These are phyloP conservation scores for Arabidopsis thaliana DNA, from an alignment of 345 rosid species.

Conservation along the genomic window DNA sequence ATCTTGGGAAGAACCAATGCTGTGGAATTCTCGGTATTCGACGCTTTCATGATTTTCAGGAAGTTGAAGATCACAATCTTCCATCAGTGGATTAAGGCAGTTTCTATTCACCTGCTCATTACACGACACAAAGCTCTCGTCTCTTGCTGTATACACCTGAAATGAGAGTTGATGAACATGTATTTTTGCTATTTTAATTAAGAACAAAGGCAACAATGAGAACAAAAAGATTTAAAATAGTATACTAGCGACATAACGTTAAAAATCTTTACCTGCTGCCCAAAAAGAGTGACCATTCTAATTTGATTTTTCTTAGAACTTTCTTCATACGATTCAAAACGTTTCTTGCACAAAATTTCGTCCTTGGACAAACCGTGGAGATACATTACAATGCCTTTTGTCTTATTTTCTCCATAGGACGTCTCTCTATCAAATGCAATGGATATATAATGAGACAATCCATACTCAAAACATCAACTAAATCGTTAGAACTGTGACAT, in stretches of 20 bases:
- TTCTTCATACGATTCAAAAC: conserved; percentile 22
- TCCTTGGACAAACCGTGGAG: background rate
- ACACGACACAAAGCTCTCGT: background rate
- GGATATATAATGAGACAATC: background rate
- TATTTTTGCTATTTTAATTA: background rate
- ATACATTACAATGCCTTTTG: conserved; percentile 10
- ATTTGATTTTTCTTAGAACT: conserved; percentile 4
- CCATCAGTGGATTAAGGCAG: background rate
- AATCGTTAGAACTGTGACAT: conserved; percentile 1
- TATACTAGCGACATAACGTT: background rate
- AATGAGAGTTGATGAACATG: background rate
- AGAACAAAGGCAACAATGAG: background rate
- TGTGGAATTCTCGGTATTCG: background rate
- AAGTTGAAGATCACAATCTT: conserved; percentile 5
- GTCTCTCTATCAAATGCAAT: conserved; percentile 15
- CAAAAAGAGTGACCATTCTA: conserved; percentile 25
- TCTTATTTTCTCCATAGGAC: background rate
- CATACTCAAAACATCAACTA: conserved; percentile 1
- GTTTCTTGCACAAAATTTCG: background rate
- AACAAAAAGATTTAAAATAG: background rate
- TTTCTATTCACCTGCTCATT: background rate
- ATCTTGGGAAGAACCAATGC: background rate
- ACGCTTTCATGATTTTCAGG: background rate
- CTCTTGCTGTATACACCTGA: conserved; percentile 9
- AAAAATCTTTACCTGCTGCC: conserved; percentile 16